phyloP scores from a whole-genome alignment of 257 asterid species.

The Galeopsis tetrahit region DNA sequence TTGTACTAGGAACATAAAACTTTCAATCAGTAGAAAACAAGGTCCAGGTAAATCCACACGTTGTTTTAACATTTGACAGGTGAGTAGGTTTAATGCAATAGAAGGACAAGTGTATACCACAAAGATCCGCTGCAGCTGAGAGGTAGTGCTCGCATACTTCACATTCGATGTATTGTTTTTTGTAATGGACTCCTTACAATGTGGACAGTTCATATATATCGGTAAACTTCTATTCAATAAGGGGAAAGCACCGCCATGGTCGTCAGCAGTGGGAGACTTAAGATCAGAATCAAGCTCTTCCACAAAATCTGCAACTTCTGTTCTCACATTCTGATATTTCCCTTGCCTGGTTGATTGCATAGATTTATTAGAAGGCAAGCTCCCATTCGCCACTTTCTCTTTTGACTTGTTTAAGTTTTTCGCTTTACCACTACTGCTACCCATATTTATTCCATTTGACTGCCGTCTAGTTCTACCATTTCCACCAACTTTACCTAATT shows the following conservation, averaged over 20 bases:
- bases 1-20: constrained; percentile 8
- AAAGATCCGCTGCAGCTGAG: constrained; percentile 96
- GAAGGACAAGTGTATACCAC: constrained; percentile 58
- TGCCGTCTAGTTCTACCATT: constrained; percentile 64
- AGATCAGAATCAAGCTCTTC: constrained; percentile 53
- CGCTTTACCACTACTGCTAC: constrained; percentile 48
- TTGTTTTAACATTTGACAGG: constrained; percentile 15
- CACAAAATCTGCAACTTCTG: constrained; percentile 36
- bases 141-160: constrained; percentile 76
- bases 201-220: constrained; percentile 90
- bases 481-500: constrained; percentile 57
- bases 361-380: constrained; percentile 44
- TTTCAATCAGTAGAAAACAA: not conserved
- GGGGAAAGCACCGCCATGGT: constrained; percentile 54
- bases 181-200: constrained; percentile 57
- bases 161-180: constrained; percentile 49
- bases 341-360: constrained; percentile 48
- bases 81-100: constrained; percentile 26
- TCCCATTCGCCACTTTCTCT: constrained; percentile 54
- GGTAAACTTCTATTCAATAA: constrained; percentile 74
- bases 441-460: constrained; percentile 57
- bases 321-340: constrained; percentile 43
- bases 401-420: constrained; percentile 63
- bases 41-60: constrained; percentile 8
- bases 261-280: constrained; percentile 52